These are phyloP conservation scores for Eucalyptus cloeziana DNA, from an alignment of 345 rosid species.

Conservation along the genomic window DNA sequence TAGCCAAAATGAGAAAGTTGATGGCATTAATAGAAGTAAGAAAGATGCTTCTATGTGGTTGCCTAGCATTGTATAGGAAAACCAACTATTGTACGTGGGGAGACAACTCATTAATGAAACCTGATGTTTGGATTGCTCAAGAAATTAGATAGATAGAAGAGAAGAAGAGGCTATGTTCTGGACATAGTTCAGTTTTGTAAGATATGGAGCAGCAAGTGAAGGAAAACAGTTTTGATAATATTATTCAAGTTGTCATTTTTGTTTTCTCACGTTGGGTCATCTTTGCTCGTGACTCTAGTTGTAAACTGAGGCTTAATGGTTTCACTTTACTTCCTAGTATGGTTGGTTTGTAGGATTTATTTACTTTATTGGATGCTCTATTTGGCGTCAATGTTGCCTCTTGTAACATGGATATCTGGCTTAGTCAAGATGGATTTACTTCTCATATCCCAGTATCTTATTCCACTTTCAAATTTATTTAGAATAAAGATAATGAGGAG, in stretches of 20 bases:
- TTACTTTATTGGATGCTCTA: neutral
- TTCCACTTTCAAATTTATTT: neutral
- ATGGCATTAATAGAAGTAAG: neutral
- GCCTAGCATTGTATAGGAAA: neutral
- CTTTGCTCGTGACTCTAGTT: neutral
- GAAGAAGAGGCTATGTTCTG: neutral
- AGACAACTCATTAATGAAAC: neutral
- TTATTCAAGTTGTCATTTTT: neutral
- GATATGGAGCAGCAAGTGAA: neutral
- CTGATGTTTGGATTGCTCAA: neutral
- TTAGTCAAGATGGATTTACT: neutral
- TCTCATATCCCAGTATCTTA: neutral
- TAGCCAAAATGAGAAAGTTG: neutral
- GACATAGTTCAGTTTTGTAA: neutral
- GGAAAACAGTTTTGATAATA: neutral
- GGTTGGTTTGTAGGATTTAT: neutral
- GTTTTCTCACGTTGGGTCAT: neutral
- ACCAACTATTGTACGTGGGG: neutral
- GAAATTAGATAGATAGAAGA: neutral
- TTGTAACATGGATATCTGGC: neutral
- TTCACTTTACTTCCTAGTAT: neutral
- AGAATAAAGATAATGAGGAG: neutral
- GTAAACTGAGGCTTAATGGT: neutral
- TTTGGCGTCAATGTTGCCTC: neutral
- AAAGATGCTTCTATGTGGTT: neutral